These are phyloP conservation scores for Rosa chinensis DNA, from an alignment of 306 rosid genomes.

Conservation along the genomic window DNA sequence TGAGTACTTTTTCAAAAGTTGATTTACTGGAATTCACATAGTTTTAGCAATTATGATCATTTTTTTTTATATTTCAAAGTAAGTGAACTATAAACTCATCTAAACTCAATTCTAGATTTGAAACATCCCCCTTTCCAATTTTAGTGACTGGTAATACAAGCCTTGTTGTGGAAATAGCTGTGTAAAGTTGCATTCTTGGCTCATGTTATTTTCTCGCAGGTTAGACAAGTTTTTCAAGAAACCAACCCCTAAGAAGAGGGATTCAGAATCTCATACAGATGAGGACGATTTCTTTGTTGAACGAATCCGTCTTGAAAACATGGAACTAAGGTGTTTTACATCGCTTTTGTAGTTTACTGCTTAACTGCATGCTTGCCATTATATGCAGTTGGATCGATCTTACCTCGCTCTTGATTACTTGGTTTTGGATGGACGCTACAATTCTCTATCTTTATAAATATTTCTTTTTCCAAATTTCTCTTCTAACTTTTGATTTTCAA, in stretches of 20 bases:
- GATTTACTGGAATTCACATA: not conserved
- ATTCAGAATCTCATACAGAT: slow-evolving; percentile 37
- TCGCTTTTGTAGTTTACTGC: not conserved
- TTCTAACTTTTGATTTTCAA: not conserved
- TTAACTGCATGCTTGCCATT: not conserved
- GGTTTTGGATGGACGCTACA: not conserved
- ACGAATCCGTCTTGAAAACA: slow-evolving; percentile 81
- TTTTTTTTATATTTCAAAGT: not conserved
- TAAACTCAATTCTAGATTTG: not conserved
- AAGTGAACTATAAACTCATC: not conserved
- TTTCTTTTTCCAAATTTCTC: not conserved
- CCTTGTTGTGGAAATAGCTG: not conserved
- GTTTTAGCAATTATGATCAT: not conserved
- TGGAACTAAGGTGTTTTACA: slow-evolving; percentile 66
- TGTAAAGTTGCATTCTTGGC: not conserved
- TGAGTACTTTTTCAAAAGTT: slow-evolving; percentile 26
- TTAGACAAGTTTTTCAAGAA: slow-evolving; percentile 56
- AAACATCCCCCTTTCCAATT: not conserved
- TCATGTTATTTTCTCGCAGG: slow-evolving; percentile 48
- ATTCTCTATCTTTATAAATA: not conserved
- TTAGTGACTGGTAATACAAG: not conserved
- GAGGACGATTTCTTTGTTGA: slow-evolving; percentile 58
- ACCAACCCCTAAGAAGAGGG: slow-evolving; percentile 46
- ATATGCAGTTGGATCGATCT: not conserved
- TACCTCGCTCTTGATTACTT: not conserved